Evolutionary conservation across 2,329 filamentous ascomycete genomes (phyloP), one percentile per base, ranked within the genome.

Genomic region (Stachybotrys echinatus): DNA sequence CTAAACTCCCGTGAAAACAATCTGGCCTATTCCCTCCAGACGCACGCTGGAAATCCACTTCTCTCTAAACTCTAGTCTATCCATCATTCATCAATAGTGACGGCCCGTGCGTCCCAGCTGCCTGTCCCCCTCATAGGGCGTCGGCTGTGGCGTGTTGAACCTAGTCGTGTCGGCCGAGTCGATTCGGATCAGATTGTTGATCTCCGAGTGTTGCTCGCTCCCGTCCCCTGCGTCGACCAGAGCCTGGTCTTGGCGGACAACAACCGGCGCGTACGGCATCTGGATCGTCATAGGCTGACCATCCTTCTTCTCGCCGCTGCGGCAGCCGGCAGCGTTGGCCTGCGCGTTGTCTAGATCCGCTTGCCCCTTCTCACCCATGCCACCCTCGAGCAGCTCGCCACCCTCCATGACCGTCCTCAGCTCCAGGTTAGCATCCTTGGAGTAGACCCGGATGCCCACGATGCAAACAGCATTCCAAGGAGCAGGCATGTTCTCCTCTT

Each of bases 391-490:
- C 4, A 81, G 68, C 55, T 74, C 70, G 21, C 76, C 77, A 38
- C 77, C 77, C 58, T 81, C 78, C 65, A 81, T 74, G 19, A 82
- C 76, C 12, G 80, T 74, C 37, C 72, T 70, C n/a, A 82, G 63
- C 61, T 80, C 73, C 3, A 83, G 66, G 27, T 70, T 65, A 42
- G 75, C 72, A 59, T 84, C 78, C 62, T 79, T 81, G 58, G 77
- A 78, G 62, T 84, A 85, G 6, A 85, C 76, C 5, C 80, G 74
- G 47, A 85, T 67, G 0, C 83, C 81, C 0, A 85, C 74, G 18
- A 84, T 77, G 48, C 75, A 79, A 43, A 85, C 74, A 4, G 82
- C 81, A 59, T 85, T 84, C 82, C 83, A 85, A 2, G 80, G 77
- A 21, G 80, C 74, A 0, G 74, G 64, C 57, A 73, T 68, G 52